Conservation (phyloP, 257 asterid species). For the Solanum boliviense region DNA sequence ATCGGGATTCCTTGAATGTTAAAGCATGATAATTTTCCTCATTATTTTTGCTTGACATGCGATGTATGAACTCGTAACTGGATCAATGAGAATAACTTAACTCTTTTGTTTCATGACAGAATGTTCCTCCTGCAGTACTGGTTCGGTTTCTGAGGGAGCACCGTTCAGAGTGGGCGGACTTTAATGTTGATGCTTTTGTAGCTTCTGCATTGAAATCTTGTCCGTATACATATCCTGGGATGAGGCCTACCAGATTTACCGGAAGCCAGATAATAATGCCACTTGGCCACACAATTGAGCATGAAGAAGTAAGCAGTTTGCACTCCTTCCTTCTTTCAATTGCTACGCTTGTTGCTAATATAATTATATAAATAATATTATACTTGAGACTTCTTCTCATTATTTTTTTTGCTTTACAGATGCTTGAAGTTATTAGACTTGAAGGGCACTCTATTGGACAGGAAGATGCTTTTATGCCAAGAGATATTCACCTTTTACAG, state of each 20-base stretch:
- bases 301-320: constrained; percentile 62
- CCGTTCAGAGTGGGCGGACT: constrained; percentile 99
- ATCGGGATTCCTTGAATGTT: background rate
- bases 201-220: constrained; percentile 69
- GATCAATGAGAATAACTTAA: background rate
- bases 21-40: background rate
- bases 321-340: background rate
- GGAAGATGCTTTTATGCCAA: constrained; percentile 72
- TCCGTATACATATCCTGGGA: constrained; percentile 68
- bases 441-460: constrained; percentile 76
- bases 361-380: background rate
- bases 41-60: background rate
- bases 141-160: constrained; percentile 94
- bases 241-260: constrained; percentile 81
- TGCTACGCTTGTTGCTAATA: background rate
- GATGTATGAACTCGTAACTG: background rate
- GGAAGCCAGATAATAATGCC: constrained; percentile 98
- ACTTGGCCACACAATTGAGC: constrained; percentile 86
- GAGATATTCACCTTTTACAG: constrained; percentile 92
- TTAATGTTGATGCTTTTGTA: constrained; percentile 78
- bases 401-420: constrained; percentile 21
- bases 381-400: background rate
- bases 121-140: constrained; percentile 83
- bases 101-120: constrained; percentile 27
- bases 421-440: constrained; percentile 94